phyloP scores from a whole-genome alignment of 495 filamentous ascomycete species.

The Geopyxis carbonaria region DNA sequence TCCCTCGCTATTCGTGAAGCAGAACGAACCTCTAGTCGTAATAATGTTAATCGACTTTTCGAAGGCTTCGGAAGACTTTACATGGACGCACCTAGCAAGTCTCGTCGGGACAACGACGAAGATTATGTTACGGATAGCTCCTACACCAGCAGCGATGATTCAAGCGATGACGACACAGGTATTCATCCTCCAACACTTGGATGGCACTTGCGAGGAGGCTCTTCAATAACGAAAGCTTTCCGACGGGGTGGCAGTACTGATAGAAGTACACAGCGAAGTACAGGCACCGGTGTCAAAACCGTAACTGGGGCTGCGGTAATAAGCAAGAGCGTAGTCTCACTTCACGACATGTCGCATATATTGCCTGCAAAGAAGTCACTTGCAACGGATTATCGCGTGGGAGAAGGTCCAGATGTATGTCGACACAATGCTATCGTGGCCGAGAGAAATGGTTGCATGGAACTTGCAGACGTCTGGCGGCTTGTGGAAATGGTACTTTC shows the following conservation, averaged over 20 bases:
- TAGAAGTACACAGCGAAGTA: conserved; percentile 23
- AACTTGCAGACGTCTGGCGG: conserved; percentile 71
- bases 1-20: conserved; percentile 43
- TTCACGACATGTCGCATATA: conserved; percentile 48
- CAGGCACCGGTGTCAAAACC: conserved; percentile 20
- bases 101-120: conserved; percentile 26
- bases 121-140: conserved; percentile 34
- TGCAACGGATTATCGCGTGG: conserved; percentile 65
- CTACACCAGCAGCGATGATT: conserved; percentile 16
- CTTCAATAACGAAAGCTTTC: conserved; percentile 9
- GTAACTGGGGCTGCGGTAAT: conserved; percentile 14
- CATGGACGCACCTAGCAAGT: conserved; percentile 37
- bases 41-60: conserved; percentile 43
- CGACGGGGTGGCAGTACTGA: conserved; percentile 21
- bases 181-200: conserved; percentile 13
- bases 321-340: conserved; percentile 43
- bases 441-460: conserved; percentile 49
- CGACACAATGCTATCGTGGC: conserved; percentile 66
- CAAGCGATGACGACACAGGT: conserved; percentile 21
- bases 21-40: conserved; percentile 41
- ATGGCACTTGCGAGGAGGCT: conserved; percentile 16
- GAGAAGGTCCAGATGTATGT: conserved; percentile 61
- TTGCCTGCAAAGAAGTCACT: conserved; percentile 61
- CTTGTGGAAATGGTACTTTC: conserved; percentile 61
- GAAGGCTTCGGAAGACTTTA: conserved; percentile 73